These are phyloP conservation scores for Fraxinus velutina DNA, from an alignment of 305 asterid genomes.

Conservation along the genomic window DNA sequence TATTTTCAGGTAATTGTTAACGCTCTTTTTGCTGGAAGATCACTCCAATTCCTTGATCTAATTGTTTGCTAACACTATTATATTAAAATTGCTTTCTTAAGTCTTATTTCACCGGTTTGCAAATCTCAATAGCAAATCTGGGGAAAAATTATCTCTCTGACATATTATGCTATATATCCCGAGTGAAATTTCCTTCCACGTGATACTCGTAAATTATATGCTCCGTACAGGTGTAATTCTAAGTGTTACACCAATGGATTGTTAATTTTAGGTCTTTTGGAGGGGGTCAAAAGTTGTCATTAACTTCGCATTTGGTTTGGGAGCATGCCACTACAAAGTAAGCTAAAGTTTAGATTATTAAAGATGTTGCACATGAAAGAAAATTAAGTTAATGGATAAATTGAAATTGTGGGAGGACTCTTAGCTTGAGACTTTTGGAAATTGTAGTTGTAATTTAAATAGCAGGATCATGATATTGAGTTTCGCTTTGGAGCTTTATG, in stretches of 20 bases:
- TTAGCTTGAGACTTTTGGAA: not conserved
- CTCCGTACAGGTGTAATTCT: not conserved
- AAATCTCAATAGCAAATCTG: not conserved
- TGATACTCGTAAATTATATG: not conserved
- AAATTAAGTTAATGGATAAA: not conserved
- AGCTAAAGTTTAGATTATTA: not conserved
- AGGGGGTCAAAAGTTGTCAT: not conserved
- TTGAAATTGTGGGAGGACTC: not conserved
- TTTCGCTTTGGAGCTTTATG: not conserved
- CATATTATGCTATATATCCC: not conserved
- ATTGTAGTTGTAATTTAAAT: not conserved
- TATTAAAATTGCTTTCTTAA: not conserved
- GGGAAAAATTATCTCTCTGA: not conserved
- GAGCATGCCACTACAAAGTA: not conserved
- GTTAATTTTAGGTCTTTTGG: not conserved
- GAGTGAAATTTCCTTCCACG: not conserved
- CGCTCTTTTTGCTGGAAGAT: slow-evolving; percentile 23
- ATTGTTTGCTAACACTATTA: too few species aligned
- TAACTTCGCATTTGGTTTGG: not conserved
- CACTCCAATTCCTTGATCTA: too few species aligned
- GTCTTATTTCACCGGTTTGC: slow-evolving; percentile 2
- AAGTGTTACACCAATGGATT: not conserved
- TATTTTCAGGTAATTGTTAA: slow-evolving; percentile 79
- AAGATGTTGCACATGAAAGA: not conserved
- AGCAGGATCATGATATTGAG: not conserved